Evolutionary conservation across 2,329 filamentous ascomycete genomes (phyloP), one percentile per base, ranked within the genome.

Genomic region (Colletotrichum camelliae): DNA sequence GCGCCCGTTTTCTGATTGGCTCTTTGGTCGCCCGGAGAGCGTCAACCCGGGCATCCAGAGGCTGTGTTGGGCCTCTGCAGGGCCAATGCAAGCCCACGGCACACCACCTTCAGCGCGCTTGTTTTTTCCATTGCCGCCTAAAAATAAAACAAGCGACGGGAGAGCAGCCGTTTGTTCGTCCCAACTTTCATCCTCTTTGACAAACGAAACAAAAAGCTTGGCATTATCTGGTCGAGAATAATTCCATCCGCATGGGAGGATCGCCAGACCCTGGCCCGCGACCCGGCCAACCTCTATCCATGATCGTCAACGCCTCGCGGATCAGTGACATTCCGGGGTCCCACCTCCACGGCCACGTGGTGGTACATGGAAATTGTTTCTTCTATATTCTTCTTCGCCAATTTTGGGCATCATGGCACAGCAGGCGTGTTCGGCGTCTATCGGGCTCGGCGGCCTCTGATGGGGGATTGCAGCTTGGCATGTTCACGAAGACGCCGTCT

Each of bases 121-220:
- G 58, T 74, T 33, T 58, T 24, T 43, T 18, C 12, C 27, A 18
- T 71, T 62, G 33, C 48, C 64, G 65, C 70, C 70, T 76, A 74
- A 74, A 76, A 76, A 76, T 76, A 76, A 72, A 64, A 60, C 57
- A 68, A 73, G 70, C 48, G 52, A 72, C 21, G 24, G 55, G 61
- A 72, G 43, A 52, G 43, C n/a, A 21, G 7, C 31, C 52, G 57
- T 67, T 29, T 15, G 10, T 69, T 52, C 70, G 31, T 75, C 70
- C 70, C 70, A 75, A 67, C 55, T 62, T 29, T 9, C 21, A 24
- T 37, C 15, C n/a, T 35, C 31, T 27, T n/a, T 55, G 35, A 16
- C 52, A 29, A 69, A 48, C 67, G 67, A 61, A 61, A 70, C 57
- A 43, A 55, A 55, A 57, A 70, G 67, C 68, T 65, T 64, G 68